phyloP scores from a whole-genome alignment of 106 monocot genomes.

The Dendrobium nobile region DNA sequence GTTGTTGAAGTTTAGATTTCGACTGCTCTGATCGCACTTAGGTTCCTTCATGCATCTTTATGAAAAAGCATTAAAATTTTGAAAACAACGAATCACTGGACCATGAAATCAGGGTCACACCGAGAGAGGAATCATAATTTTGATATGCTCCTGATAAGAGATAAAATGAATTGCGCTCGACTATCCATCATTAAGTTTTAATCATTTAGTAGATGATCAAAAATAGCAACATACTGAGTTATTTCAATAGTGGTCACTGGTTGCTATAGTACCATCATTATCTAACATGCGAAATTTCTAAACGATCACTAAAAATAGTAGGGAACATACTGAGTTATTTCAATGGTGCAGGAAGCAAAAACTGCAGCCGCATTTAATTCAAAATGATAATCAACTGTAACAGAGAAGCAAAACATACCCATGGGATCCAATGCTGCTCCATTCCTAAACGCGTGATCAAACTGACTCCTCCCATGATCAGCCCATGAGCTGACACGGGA shows the following conservation, averaged over 20 bases:
- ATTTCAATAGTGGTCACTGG: neutral
- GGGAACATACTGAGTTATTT: neutral
- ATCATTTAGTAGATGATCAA: neutral
- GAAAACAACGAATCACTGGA: neutral
- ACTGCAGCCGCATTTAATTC: neutral
- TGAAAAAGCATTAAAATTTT: neutral
- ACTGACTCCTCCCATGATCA: constrained; percentile 11
- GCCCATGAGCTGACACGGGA: constrained; percentile 22
- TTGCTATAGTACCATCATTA: neutral
- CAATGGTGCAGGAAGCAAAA: neutral
- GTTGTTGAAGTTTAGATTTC: neutral
- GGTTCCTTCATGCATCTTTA: neutral
- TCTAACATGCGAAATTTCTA: too few relatives aligned
- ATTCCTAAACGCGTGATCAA: neutral
- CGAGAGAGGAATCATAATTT: neutral
- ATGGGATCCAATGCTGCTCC: neutral
- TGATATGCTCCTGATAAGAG: neutral
- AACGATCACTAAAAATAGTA: neutral
- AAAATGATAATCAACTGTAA: neutral
- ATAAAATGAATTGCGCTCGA: neutral
- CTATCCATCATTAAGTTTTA: neutral
- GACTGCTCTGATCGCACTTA: neutral
- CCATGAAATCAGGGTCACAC: neutral
- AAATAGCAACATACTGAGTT: neutral
- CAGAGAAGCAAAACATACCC: neutral